Percentiles rank a stretch among this genome's conserved stretches.
These are phyloP conservation scores for Fusarium pseudoanthophilum DNA, from an alignment of 2,329 filamentous ascomycete genomes.

Conservation along the genomic window DNA sequence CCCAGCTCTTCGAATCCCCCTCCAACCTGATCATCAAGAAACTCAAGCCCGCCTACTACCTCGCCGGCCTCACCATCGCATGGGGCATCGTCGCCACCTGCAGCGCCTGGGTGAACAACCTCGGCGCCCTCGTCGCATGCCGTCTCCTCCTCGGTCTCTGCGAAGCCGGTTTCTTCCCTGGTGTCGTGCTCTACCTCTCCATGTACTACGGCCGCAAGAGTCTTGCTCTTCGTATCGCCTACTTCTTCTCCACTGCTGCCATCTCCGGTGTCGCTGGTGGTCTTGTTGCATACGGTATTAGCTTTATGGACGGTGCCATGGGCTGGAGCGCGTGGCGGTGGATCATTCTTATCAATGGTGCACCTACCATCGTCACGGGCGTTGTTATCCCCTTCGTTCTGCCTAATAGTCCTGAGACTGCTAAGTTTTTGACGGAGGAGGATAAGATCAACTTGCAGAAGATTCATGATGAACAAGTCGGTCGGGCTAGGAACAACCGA, in stretches of 20 bases:
- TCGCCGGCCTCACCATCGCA: constrained; percentile 54
- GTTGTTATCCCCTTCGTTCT: constrained; percentile 65
- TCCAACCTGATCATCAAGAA: constrained; percentile 53
- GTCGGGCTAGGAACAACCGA: constrained; percentile 29
- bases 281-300: constrained; percentile 71
- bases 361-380: constrained; percentile 59
- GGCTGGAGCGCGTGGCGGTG: constrained; percentile 73
- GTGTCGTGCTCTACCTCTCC: constrained; percentile 64
- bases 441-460: constrained; percentile 60
- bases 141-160: constrained; percentile 49
- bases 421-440: constrained; percentile 46
- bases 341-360: constrained; percentile 69
- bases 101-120: constrained; percentile 57
- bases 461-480: constrained; percentile 61
- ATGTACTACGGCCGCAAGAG: constrained; percentile 72
- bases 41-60: constrained; percentile 60
- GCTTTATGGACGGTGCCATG: constrained; percentile 68
- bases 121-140: constrained; percentile 57
- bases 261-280: constrained; percentile 72
- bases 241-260: constrained; percentile 69
- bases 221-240: constrained; percentile 69
- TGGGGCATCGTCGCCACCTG: constrained; percentile 58
- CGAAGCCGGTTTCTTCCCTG: constrained; percentile 63
- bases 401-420: constrained; percentile 68
- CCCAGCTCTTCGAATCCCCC: constrained; percentile 52